phyloP scores from a whole-genome alignment of 768 basidiomycete genomes.

The Polyporus arcularius region DNA sequence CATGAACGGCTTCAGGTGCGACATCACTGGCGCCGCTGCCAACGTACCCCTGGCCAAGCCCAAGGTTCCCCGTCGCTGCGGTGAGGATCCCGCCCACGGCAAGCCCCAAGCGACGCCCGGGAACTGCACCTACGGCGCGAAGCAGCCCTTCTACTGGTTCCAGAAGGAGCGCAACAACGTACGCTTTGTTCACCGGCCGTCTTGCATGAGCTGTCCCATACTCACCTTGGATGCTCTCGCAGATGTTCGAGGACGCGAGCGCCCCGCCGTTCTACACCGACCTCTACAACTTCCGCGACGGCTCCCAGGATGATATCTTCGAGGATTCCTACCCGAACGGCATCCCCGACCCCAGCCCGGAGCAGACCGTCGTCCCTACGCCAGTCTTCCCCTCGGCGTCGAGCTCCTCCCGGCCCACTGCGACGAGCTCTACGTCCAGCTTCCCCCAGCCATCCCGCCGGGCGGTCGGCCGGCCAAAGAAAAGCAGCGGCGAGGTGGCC shows the following conservation, averaged over 20 bases:
- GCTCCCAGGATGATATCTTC: slow-evolving; percentile 76
- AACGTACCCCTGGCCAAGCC: slow-evolving; percentile 52
- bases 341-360: slow-evolving; percentile 26
- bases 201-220: background rate
- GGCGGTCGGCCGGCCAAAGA: background rate
- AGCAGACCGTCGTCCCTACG: slow-evolving; percentile 29
- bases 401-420: background rate
- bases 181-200: slow-evolving; percentile 15
- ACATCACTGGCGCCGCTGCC: slow-evolving; percentile 54
- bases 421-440: background rate
- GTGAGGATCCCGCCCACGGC: slow-evolving; percentile 51
- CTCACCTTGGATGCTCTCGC: background rate
- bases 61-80: slow-evolving; percentile 63
- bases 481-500: background rate
- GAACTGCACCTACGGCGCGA: slow-evolving; percentile 75
- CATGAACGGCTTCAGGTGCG: slow-evolving; percentile 77
- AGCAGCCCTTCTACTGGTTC: slow-evolving; percentile 72
- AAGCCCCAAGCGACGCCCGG: slow-evolving; percentile 46
- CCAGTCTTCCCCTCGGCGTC: slow-evolving; percentile 16
- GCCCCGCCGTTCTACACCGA: slow-evolving; percentile 69
- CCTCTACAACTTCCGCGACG: slow-evolving; percentile 70
- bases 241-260: slow-evolving; percentile 68
- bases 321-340: slow-evolving; percentile 49
- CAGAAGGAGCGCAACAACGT: slow-evolving; percentile 65
- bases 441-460: background rate